Evolutionary conservation across 129 eudicot species (phyloP).

Genomic region (Pulicaria dysenterica): DNA sequence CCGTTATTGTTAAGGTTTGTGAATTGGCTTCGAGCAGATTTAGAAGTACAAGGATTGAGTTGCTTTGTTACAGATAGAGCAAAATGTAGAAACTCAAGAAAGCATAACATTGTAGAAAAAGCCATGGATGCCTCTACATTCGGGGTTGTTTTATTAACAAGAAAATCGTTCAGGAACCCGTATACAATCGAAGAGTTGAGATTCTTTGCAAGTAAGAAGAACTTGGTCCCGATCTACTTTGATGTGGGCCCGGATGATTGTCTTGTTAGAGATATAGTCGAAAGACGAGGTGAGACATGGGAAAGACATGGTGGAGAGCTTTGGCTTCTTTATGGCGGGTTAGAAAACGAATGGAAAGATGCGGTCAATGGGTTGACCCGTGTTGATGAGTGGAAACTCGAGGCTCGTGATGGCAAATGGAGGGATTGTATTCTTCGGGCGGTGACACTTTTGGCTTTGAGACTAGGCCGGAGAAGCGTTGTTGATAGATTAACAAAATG

Average conservation of each 20-base stretch:
- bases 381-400: slow-evolving; percentile 95
- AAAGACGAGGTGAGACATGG: slow-evolving; percentile 91
- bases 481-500: slow-evolving; percentile 84
- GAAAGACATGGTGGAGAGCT: slow-evolving; percentile 88
- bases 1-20: slow-evolving; percentile 71
- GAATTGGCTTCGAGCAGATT: slow-evolving; percentile 93
- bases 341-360: slow-evolving; percentile 91
- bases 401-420: slow-evolving; percentile 91
- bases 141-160: slow-evolving; percentile 82
- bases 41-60: slow-evolving; percentile 92
- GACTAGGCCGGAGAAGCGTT: slow-evolving; percentile 88
- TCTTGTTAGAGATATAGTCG: slow-evolving; percentile 85
- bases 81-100: slow-evolving; percentile 66
- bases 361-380: slow-evolving; percentile 77
- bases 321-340: slow-evolving; percentile 84
- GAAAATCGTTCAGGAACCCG: slow-evolving; percentile 85
- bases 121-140: slow-evolving; percentile 94
- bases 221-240: slow-evolving; percentile 84
- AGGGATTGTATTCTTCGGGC: slow-evolving; percentile 91
- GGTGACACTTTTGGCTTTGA: slow-evolving; percentile 82
- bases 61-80: slow-evolving; percentile 89
- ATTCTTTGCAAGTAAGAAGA: slow-evolving; percentile 86
- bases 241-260: slow-evolving; percentile 92
- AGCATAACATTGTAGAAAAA: slow-evolving; percentile 66
- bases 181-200: slow-evolving; percentile 85